Conservation (phyloP, 2,329 filamentous ascomycete genomes). For the Xylaria sp. region DNA sequence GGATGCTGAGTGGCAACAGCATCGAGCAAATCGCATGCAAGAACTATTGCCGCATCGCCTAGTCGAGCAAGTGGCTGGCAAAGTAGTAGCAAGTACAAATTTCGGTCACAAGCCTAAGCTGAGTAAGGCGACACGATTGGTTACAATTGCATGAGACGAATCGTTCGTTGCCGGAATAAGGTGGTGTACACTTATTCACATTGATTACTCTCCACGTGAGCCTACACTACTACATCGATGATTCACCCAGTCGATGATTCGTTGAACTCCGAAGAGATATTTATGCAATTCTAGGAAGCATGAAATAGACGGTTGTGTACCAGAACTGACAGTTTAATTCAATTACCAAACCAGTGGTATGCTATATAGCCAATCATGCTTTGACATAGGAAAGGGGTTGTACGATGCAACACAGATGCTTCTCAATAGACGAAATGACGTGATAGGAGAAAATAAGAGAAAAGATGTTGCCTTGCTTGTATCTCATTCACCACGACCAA, state of each 20-base stretch:
- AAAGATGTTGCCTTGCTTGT: too few species aligned
- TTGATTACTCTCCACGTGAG: slow-evolving; percentile 12
- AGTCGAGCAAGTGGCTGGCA: slow-evolving; percentile 5
- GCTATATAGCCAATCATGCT: neutral
- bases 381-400: neutral
- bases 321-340: neutral
- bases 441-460: slow-evolving; percentile 4
- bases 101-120: neutral
- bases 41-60: neutral
- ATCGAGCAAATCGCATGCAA: neutral
- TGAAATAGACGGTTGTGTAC: neutral
- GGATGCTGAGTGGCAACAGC: neutral
- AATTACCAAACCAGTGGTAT: slow-evolving; percentile 15
- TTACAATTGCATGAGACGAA: neutral
- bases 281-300: neutral
- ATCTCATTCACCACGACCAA: neutral
- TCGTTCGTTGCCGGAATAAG: neutral
- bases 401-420: neutral
- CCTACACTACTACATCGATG: neutral
- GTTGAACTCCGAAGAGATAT: neutral
- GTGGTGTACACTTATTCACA: neutral
- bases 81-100: neutral
- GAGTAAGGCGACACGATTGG: slow-evolving; percentile 10
- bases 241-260: neutral
- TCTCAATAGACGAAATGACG: neutral